Base-by-base conservation (phyloP, 805 yeast species). In the Isabelozyma pseudorhagii region DNA sequence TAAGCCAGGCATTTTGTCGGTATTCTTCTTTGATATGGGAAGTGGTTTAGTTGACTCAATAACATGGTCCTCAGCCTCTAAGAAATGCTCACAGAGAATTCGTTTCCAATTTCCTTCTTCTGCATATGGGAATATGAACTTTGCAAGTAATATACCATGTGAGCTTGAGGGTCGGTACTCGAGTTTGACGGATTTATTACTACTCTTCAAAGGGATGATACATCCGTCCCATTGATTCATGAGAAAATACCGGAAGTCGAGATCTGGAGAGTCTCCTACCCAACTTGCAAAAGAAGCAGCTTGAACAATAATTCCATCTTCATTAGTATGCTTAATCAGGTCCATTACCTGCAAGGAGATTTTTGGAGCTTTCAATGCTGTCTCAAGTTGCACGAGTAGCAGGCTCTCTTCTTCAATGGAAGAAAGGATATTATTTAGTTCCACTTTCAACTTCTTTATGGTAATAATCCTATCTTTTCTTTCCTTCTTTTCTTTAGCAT, bases 251-350 rank as follows among this genome's bases (percentile, higher is more conserved):
- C 44, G 5, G 13, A 11, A 41, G 18, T 41, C 44, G 11, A 41
- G 34, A n/a, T 28, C 44, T 17, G 44, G 44, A 11, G 44, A 15
- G 29, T 41, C 44, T 21, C 11, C 10, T 5, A 17, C 44, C 44
- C 44, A 41, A 41, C 44, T 41, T 11, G 44, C 44, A 17, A 41
- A 41, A 4, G 44, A 28, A 13, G 44, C 44, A 9, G 34, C 44
- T 28, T 25, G 34, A 13, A 41, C 4, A 3, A 41, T 41, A 5
- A 17, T 41, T 11, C 29, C 44, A 29, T 41, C 44, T 17, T 41
- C 34, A 41, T 13, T 41, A 3, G 44, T 28, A 28, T 25, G 34
- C 15, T 14, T 41, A 13, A 41, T 41, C 29, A 13, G 29, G 11
- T 10, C 11, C 11, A 15, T 25, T 9, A 28, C 44, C 7, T 15